Evolutionary conservation across 176 grass and related monocot genomes (phyloP).

Genomic region (Pharus latifolius): DNA sequence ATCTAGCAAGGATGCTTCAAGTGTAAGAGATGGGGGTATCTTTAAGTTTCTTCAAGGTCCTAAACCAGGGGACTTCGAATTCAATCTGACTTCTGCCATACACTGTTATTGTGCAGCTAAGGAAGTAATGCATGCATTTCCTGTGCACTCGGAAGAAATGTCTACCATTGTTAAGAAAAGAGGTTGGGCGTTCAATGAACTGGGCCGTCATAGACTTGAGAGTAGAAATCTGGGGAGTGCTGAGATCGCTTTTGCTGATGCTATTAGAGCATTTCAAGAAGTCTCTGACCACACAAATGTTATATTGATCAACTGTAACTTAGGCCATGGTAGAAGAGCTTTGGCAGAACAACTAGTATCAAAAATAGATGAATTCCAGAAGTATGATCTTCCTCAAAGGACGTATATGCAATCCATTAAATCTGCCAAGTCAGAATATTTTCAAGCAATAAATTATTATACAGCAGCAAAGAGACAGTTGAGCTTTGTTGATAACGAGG

Average conservation of each 20-base stretch:
- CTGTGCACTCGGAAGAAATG: conserved; percentile 31
- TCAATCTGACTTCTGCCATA: conserved; percentile 69
- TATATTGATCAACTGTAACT: conserved; percentile 96
- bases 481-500: conserved; percentile 37
- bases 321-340: conserved; percentile 95
- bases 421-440: conserved; percentile 76
- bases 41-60: conserved; percentile 86
- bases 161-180: conserved; percentile 70
- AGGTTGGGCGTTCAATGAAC: conserved; percentile 94
- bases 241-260: conserved; percentile 75
- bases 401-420: conserved; percentile 65
- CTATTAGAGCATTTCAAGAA: conserved; percentile 84
- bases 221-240: conserved; percentile 47
- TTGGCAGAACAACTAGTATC: conserved; percentile 76
- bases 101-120: conserved; percentile 57
- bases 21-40: conserved; percentile 66
- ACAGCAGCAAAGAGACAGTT: conserved; percentile 70
- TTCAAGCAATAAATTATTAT: conserved; percentile 86
- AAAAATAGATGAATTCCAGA: conserved; percentile 74
- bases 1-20: conserved; percentile 33
- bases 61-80: conserved; percentile 66
- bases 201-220: conserved; percentile 79
- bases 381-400: conserved; percentile 51
- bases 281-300: conserved; percentile 82
- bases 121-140: conserved; percentile 27